A percentile compares a stretch with the other conserved stretches of the same genome.
These are phyloP conservation scores for Lipomyces japonicus DNA, from an alignment of 805 yeast genomes.

Conservation along the genomic window DNA sequence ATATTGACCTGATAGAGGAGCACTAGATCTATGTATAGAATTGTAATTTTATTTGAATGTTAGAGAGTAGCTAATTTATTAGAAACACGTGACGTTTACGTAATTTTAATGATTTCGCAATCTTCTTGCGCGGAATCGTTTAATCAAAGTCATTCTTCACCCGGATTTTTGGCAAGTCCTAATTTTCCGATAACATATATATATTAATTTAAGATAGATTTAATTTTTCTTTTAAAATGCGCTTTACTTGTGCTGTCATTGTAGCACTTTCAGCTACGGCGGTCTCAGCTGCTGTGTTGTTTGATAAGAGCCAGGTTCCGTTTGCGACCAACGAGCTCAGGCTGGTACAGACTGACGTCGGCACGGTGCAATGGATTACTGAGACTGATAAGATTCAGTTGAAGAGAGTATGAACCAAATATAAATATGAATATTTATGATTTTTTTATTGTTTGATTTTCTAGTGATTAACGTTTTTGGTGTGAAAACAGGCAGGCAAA, in stretches of 20 bases:
- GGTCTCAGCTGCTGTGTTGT: conserved; percentile 20
- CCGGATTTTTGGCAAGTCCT: no score
- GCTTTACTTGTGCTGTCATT: conserved; percentile 8
- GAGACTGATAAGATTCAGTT: conserved; percentile 47
- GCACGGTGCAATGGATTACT: conserved; percentile 33
- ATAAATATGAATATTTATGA: neutral
- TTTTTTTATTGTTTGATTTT: no score
- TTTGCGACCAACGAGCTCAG: conserved; percentile 24
- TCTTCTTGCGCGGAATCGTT: no score
- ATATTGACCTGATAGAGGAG: conserved; percentile 35
- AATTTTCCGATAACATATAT: no score
- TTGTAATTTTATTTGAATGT: no score
- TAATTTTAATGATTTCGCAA: no score
- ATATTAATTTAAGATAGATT: no score
- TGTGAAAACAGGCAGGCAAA: conserved; percentile 17
- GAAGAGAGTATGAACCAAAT: conserved; percentile 32
- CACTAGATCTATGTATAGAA: neutral
- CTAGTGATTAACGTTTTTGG: neutral
- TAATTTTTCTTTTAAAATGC: conserved; percentile 13
- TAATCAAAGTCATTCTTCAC: no score
- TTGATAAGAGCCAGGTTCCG: conserved; percentile 17
- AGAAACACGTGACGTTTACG: no score
- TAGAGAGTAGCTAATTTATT: no score
- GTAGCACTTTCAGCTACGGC: conserved; percentile 5
- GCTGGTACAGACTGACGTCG: conserved; percentile 25